A percentile compares a stretch with the other conserved stretches of the same genome.
These are phyloP conservation scores for Talaromyces sp. DNA, from an alignment of 2,329 filamentous ascomycete species.

Conservation along the genomic window DNA sequence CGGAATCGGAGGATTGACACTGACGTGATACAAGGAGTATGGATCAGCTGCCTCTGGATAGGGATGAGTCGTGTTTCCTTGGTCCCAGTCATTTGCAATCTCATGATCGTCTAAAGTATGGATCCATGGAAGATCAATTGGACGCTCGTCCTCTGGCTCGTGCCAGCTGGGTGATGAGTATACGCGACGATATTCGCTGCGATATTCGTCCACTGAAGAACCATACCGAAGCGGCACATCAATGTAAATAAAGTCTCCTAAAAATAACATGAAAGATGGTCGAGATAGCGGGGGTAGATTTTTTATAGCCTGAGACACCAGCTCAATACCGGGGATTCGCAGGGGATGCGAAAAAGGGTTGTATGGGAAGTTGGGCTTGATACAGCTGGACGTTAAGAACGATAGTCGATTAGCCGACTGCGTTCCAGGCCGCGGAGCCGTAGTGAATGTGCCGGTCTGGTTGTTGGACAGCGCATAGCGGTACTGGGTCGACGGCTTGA, in stretches of 20 bases:
- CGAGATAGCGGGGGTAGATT: constrained; percentile 54
- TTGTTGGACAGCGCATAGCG: constrained; percentile 85
- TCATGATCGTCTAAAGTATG: constrained; percentile 97
- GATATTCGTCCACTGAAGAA: constrained; percentile 67
- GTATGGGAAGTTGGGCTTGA: constrained; percentile 88
- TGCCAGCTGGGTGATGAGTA: constrained; percentile 92
- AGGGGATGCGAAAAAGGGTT: constrained; percentile 76
- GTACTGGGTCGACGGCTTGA: constrained; percentile 69
- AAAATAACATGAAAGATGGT: constrained; percentile 57
- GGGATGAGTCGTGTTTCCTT: constrained; percentile 71
- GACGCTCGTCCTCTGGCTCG: constrained; percentile 59
- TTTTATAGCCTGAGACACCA: constrained; percentile 69
- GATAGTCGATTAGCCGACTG: constrained; percentile 68
- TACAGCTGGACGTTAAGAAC: constrained; percentile 88
- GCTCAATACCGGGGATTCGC: constrained; percentile 71
- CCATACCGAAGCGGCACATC: constrained; percentile 83
- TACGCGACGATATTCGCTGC: constrained; percentile 89
- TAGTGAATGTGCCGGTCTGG: constrained; percentile 73
- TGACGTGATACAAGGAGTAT: constrained; percentile 79
- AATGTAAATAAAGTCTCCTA: constrained; percentile 46
- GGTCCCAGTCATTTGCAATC: constrained; percentile 85
- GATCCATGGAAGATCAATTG: constrained; percentile 74
- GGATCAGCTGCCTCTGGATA: constrained; percentile 77
- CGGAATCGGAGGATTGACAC: constrained; percentile 70
- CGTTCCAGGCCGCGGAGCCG: constrained; percentile 66